Evolutionary conservation across 805 yeast genomes (phyloP).

Genomic region (Clavispora carvajalis): DNA sequence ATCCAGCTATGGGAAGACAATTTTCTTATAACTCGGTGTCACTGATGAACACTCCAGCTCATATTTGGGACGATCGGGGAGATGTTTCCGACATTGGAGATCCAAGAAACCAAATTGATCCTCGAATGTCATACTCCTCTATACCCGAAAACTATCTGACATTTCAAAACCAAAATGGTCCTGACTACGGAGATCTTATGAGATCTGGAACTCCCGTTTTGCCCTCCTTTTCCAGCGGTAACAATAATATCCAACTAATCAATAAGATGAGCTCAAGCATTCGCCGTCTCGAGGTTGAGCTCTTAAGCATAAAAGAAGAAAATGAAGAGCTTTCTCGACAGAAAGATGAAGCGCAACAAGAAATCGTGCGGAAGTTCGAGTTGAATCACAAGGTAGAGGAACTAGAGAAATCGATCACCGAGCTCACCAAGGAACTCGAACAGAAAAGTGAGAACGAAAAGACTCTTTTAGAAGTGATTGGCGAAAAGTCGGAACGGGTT

Average conservation of each 20-base stretch:
- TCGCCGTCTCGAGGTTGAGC: constrained; percentile 74
- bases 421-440: constrained; percentile 27
- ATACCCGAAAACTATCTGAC: constrained; percentile 1
- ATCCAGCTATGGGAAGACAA: constrained; percentile 2
- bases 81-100: not conserved
- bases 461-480: constrained; percentile 64
- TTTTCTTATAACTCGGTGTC: constrained; percentile 2
- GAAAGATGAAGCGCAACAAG: constrained; percentile 63
- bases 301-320: constrained; percentile 60
- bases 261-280: constrained; percentile 73
- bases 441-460: constrained; percentile 37
- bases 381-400: constrained; percentile 23
- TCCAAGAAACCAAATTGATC: not conserved
- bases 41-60: constrained; percentile 5
- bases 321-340: constrained; percentile 47
- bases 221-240: constrained; percentile 12
- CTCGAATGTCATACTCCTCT: not conserved
- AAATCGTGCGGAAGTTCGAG: constrained; percentile 45
- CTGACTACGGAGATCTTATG: constrained; percentile 3
- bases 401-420: constrained; percentile 25
- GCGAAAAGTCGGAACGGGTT: constrained; percentile 82
- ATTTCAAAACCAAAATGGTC: constrained; percentile 9
- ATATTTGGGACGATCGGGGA: constrained; percentile 10
- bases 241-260: constrained; percentile 52
- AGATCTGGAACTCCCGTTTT: constrained; percentile 6